phyloP scores from a whole-genome alignment of 495 filamentous ascomycete genomes.

The Saxophila tyrrhenica region DNA sequence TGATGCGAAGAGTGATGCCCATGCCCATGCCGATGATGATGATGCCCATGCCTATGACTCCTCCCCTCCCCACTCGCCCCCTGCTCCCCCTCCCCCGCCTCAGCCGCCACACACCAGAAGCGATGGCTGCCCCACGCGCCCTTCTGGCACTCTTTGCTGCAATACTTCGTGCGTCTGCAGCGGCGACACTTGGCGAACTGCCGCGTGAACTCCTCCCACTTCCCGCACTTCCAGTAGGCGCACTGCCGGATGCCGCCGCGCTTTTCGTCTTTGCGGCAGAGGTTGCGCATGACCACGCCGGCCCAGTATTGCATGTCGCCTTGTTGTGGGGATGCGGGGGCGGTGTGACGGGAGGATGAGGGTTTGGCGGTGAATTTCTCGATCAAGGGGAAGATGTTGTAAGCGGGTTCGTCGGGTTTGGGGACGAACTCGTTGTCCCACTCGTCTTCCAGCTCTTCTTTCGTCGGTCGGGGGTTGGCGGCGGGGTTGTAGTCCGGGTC shows the following conservation, averaged over 20 bases:
- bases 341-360: slow-evolving; percentile 34
- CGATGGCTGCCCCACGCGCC: slow-evolving; percentile 95
- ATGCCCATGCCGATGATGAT: background rate
- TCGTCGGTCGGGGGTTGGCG: slow-evolving; percentile 31
- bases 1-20: too few species aligned
- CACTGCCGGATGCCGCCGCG: slow-evolving; percentile 91
- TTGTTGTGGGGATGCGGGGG: slow-evolving; percentile 5
- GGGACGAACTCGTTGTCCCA: slow-evolving; percentile 73
- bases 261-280: slow-evolving; percentile 94
- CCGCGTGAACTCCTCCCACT: slow-evolving; percentile 91
- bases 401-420: slow-evolving; percentile 4
- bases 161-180: slow-evolving; percentile 96
- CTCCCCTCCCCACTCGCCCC: background rate
- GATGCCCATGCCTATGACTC: background rate
- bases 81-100: background rate
- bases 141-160: slow-evolving; percentile 99
- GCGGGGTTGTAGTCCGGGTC: slow-evolving; percentile 49
- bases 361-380: slow-evolving; percentile 89
- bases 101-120: slow-evolving; percentile 86
- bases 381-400: slow-evolving; percentile 92
- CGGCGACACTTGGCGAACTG: slow-evolving; percentile 97
- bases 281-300: slow-evolving; percentile 94
- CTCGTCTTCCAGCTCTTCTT: slow-evolving; percentile 65
- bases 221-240: slow-evolving; percentile 93
- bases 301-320: slow-evolving; percentile 98